Evolutionary conservation across 257 asterid species (phyloP), one percentile per base, ranked within the genome.

Genomic region (Plectranthus barbatus): DNA sequence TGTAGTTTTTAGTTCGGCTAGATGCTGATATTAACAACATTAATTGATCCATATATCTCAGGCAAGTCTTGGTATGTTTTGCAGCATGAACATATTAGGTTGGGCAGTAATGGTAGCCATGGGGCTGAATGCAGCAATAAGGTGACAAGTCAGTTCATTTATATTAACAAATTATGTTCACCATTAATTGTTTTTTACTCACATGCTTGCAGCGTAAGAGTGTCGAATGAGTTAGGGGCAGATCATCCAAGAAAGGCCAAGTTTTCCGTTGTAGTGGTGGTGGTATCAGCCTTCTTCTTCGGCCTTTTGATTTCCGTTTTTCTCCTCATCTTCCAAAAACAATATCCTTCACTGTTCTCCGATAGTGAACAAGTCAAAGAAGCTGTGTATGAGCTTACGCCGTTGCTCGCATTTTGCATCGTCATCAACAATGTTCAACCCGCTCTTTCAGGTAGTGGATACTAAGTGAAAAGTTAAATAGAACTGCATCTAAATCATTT

Each of bases 141-240:
- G 85, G 82, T 80, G 51, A 24, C 40, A 19, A 13, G n/a, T 0
- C 48, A 42, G n/a, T 1, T 34, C 21, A 40, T 37, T 21, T 24
- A 4, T 23, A 1, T 23, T 1, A 1, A 23, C 4, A 4, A 1
- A 23, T 4, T 23, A 23, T 23, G 29, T 4, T 23, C 1, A 1
- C 1, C 4, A 4, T 1, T 23, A 4, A 23, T 23, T 1, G 4
- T 23, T 1, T 23, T 1, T 1, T 23, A 4, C 1, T 23, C 3
- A 23, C 4, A 4, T 1, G 4, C 3, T 4, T 23, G 58, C 77
- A 80, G 85, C 37, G 74, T 80, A 24, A 78, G 95, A 62, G 83
- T 86, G 26, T 83, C 95, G 0, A 86, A 86, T 62, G 95, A 86
- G n/a, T n/a, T n/a, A n/a, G n/a, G n/a, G n/a, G n/a, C n/a, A n/a